These are phyloP conservation scores for Beauveria varroae DNA, from an alignment of 2,329 filamentous ascomycete genomes.

Conservation along the genomic window DNA sequence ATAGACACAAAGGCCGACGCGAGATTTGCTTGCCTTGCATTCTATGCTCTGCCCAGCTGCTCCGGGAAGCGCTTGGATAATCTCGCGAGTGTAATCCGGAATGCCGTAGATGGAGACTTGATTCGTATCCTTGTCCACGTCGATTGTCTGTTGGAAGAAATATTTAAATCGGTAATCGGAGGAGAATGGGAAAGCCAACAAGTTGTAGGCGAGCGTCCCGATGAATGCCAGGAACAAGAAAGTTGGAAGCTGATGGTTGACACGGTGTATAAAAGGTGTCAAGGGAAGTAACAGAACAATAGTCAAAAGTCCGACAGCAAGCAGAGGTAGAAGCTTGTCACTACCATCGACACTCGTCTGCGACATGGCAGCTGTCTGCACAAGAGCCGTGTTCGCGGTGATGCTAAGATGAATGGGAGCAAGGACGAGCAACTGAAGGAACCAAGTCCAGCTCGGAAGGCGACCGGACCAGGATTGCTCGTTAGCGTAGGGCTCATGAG, in stretches of 20 bases:
- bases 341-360: conserved; percentile 85
- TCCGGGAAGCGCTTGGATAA: conserved; percentile 64
- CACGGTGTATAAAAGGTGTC: conserved; percentile 78
- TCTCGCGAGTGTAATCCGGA: conserved; percentile 56
- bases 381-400: conserved; percentile 65
- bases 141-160: conserved; percentile 75
- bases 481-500: conserved; percentile 44
- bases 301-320: conserved; percentile 59
- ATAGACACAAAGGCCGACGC: conserved; percentile 54
- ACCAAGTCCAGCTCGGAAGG: conserved; percentile 79
- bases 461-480: conserved; percentile 83
- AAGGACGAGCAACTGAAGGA: conserved; percentile 74
- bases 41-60: conserved; percentile 52
- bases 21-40: conserved; percentile 49
- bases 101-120: conserved; percentile 62
- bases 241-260: conserved; percentile 73
- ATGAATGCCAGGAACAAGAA: conserved; percentile 67
- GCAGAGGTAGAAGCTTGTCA: conserved; percentile 61
- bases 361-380: conserved; percentile 62
- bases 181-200: conserved; percentile 84
- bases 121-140: conserved; percentile 67
- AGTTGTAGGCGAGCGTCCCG: conserved; percentile 76
- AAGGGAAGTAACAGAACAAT: conserved; percentile 68
- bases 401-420: conserved; percentile 73
- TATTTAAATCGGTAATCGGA: conserved; percentile 72